These are phyloP conservation scores for Maudiozyma pseudohumilis DNA, from an alignment of 805 yeast species.

Conservation along the genomic window DNA sequence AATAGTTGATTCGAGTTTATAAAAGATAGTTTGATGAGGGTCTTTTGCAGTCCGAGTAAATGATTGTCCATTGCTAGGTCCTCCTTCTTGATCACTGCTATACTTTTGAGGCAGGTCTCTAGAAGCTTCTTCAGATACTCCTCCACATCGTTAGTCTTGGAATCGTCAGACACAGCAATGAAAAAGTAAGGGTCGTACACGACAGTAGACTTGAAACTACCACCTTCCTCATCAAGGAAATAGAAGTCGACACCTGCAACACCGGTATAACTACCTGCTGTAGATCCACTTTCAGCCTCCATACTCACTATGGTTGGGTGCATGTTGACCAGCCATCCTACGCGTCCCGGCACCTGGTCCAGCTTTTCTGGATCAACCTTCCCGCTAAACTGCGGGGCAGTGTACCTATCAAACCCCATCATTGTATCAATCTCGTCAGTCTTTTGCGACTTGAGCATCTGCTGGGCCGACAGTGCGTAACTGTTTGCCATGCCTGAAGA, in stretches of 20 bases:
- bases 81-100: conserved; percentile 54
- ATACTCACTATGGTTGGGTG: conserved; percentile 70
- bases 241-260: conserved; percentile 88
- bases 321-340: conserved; percentile 92
- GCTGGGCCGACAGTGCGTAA: conserved; percentile 27
- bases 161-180: conserved; percentile 43
- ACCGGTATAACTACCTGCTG: conserved; percentile 33
- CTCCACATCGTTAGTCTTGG: conserved; percentile 57
- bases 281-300: conserved; percentile 19
- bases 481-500: conserved; percentile 10
- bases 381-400: conserved; percentile 44
- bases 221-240: conserved; percentile 93
- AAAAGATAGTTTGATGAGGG: conserved; percentile 59
- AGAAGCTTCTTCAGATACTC: conserved; percentile 64
- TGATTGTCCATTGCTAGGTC: conserved; percentile 82
- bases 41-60: conserved; percentile 60
- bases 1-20: conserved; percentile 65
- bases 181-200: conserved; percentile 83
- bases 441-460: conserved; percentile 44
- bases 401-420: conserved; percentile 86
- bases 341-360: conserved; percentile 20
- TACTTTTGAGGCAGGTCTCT: conserved; percentile 51
- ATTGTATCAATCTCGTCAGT: conserved; percentile 61
- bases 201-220: conserved; percentile 78
- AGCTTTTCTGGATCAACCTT: conserved; percentile 9